A percentile compares a stretch with the other conserved stretches of the same genome.
Conservation (phyloP, 306 rosid species). For the Cucumis sativus region DNA sequence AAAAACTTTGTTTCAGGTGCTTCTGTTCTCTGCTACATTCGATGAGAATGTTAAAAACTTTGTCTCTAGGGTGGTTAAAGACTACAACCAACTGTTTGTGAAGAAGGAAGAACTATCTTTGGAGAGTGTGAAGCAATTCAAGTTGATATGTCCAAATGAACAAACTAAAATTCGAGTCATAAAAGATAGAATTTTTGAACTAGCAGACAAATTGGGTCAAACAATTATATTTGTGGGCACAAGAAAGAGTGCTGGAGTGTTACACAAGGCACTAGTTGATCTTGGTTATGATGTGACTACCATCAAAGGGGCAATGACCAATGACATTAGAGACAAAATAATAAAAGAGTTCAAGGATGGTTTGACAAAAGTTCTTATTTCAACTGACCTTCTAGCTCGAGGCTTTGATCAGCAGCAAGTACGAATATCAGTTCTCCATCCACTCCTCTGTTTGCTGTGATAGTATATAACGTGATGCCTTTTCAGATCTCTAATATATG, state of each 20-base stretch:
- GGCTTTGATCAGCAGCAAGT: slow-evolving; percentile 94
- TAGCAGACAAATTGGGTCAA: slow-evolving; percentile 85
- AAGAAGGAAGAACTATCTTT: slow-evolving; percentile 78
- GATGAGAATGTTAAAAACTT: slow-evolving; percentile 69
- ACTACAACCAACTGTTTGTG: slow-evolving; percentile 67
- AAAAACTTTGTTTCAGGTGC: slow-evolving; percentile 37
- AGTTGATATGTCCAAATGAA: slow-evolving; percentile 61
- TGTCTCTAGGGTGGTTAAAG: slow-evolving; percentile 43
- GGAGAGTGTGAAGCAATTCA: slow-evolving; percentile 74
- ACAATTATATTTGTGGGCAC: slow-evolving; percentile 72
- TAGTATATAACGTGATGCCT: neutral
- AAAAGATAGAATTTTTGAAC: slow-evolving; percentile 53
- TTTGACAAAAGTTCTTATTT: slow-evolving; percentile 66
- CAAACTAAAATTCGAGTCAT: slow-evolving; percentile 44
- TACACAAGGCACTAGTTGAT: slow-evolving; percentile 45
- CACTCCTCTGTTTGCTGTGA: neutral
- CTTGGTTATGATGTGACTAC: slow-evolving; percentile 62
- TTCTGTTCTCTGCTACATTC: slow-evolving; percentile 86
- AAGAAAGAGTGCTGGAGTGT: slow-evolving; percentile 46
- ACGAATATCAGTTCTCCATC: neutral
- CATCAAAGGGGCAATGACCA: slow-evolving; percentile 55
- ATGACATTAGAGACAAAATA: slow-evolving; percentile 65
- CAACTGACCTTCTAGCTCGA: slow-evolving; percentile 75
- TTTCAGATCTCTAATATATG: neutral
- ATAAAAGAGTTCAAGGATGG: slow-evolving; percentile 75